phyloP scores from a whole-genome alignment of 176 grass and related monocot species.

The Melocanna baccifera region DNA sequence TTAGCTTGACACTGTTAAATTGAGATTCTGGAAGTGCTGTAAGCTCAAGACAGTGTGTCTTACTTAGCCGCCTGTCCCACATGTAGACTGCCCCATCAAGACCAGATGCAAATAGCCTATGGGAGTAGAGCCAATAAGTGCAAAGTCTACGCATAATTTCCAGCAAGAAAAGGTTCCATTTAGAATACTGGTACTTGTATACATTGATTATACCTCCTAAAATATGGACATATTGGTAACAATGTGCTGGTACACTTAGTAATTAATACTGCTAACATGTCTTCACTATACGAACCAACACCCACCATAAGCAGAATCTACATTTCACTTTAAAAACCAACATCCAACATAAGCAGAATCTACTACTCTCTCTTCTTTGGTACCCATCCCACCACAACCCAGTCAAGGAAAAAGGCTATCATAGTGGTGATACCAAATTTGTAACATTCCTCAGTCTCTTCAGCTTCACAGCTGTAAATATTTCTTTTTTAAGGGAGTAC shows the following conservation, averaged over 20 bases:
- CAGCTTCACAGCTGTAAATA: neutral
- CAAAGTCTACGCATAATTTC: slow-evolving; percentile 9
- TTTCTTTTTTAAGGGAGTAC: neutral
- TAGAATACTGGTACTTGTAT: neutral
- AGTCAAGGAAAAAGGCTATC: neutral
- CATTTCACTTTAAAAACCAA: neutral
- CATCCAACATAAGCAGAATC: slow-evolving; percentile 9
- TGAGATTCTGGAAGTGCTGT: slow-evolving; percentile 55
- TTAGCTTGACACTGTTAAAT: slow-evolving; percentile 70
- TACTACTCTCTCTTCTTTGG: neutral
- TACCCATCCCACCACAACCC: neutral
- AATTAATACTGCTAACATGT: slow-evolving; percentile 2
- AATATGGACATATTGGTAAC: neutral
- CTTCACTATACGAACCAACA: neutral
- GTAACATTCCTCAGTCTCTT: slow-evolving; percentile 1
- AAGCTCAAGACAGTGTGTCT: slow-evolving; percentile 69
- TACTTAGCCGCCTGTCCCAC: slow-evolving; percentile 78
- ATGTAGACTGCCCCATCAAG: slow-evolving; percentile 77
- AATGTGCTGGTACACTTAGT: neutral
- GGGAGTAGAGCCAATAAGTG: slow-evolving; percentile 10
- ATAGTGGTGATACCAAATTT: neutral
- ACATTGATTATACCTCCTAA: neutral
- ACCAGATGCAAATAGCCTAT: slow-evolving; percentile 82
- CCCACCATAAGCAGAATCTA: neutral
- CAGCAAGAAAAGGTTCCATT: neutral